These are phyloP conservation scores for Austroboletus sp. DNA, from an alignment of 1,284 basidiomycete genomes.

Conservation along the genomic window DNA sequence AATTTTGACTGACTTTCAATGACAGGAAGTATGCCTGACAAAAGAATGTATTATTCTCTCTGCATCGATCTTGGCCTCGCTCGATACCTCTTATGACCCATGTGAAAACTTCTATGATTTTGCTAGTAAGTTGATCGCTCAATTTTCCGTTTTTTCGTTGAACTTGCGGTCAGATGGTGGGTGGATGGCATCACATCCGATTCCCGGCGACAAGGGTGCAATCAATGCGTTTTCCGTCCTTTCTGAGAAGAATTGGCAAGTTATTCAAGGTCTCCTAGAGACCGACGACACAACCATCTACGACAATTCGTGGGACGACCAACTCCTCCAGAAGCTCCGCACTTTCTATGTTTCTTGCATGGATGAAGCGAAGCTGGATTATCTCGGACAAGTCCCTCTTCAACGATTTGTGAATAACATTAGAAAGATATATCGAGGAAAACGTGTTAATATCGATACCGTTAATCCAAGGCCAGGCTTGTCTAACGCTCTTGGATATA, in stretches of 20 bases:
- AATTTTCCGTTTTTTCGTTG: constrained; percentile 2
- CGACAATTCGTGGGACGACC: constrained; percentile 48
- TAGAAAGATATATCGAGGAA: constrained; percentile 50
- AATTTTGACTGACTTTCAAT: constrained; percentile 2
- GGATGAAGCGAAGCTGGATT: constrained; percentile 61
- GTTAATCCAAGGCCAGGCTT: constrained; percentile 42
- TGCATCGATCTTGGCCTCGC: constrained; percentile 70
- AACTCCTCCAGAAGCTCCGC: constrained; percentile 73
- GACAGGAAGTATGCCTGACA: constrained; percentile 65
- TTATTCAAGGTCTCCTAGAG: constrained; percentile 58
- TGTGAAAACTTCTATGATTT: constrained; percentile 95
- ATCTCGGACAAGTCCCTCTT: constrained; percentile 58
- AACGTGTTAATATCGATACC: constrained; percentile 38
- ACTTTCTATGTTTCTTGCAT: constrained; percentile 80
- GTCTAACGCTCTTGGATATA: constrained; percentile 78
- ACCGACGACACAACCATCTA: constrained; percentile 25
- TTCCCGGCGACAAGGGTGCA: constrained; percentile 77
- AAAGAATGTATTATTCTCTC: constrained; percentile 80
- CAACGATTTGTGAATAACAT: constrained; percentile 54
- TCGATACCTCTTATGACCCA: constrained; percentile 82
- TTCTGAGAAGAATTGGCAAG: constrained; percentile 56
- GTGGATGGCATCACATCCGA: constrained; percentile 73
- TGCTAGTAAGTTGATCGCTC: constrained; percentile 54
- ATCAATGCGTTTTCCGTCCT: constrained; percentile 61
- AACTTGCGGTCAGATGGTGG: constrained; percentile 54